Conservation (phyloP, 2,329 filamentous ascomycete genomes). For the Ceratocystis destructans region DNA sequence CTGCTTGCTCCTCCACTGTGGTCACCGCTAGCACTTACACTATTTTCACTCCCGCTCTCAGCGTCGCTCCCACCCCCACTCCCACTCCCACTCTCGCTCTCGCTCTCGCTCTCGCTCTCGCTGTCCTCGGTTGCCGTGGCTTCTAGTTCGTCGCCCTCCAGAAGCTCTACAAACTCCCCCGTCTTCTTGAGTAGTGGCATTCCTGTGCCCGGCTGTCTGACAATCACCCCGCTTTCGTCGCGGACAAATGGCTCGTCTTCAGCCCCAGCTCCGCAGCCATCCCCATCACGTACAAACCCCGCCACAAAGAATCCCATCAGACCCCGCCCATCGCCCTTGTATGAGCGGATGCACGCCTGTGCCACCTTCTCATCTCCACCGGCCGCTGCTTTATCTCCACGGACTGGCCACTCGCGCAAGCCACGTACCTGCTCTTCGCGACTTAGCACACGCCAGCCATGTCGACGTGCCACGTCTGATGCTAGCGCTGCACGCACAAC, state of each 20-base stretch:
- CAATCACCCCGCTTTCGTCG: slow-evolving; percentile 39
- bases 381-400: slow-evolving; percentile 40
- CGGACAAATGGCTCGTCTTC: slow-evolving; percentile 36
- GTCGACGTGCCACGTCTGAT: slow-evolving; percentile 49
- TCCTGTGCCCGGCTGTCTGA: slow-evolving; percentile 29
- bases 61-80: slow-evolving; percentile 9
- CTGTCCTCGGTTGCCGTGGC: slow-evolving; percentile 19
- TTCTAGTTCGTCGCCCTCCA: slow-evolving; percentile 12
- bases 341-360: slow-evolving; percentile 68
- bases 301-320: slow-evolving; percentile 95
- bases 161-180: slow-evolving; percentile 24
- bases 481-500: slow-evolving; percentile 61
- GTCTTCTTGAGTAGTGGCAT: slow-evolving; percentile 29
- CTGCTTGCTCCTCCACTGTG: slow-evolving; percentile 10
- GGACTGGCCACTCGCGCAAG: slow-evolving; percentile 60
- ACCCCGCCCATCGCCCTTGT: slow-evolving; percentile 65
- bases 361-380: slow-evolving; percentile 40
- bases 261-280: slow-evolving; percentile 20
- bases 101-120: neutral
- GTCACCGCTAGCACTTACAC: slow-evolving; percentile 25
- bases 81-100: no score
- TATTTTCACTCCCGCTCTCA: slow-evolving; percentile 24
- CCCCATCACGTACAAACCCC: slow-evolving; percentile 56
- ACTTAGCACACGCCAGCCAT: slow-evolving; percentile 65
- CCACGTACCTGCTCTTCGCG: slow-evolving; percentile 62